Evolutionary conservation across 805 yeast species (phyloP).

Genomic region (Candida endomychidarum): DNA sequence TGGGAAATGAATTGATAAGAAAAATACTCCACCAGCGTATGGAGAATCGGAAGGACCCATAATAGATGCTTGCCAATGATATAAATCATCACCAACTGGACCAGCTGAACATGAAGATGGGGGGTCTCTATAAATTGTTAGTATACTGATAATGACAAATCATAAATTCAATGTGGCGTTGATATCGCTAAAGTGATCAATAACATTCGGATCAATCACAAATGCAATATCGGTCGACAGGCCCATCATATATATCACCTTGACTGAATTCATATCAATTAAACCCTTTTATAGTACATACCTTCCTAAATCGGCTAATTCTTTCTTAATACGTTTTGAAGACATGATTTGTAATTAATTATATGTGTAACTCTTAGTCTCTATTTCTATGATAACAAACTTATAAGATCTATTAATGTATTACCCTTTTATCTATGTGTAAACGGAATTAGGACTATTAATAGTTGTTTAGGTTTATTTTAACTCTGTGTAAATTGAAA

Average conservation of each 20-base stretch:
- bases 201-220: no score
- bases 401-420: slow-evolving; percentile 2
- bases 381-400: slow-evolving; percentile 1
- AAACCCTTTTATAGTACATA: slow-evolving; percentile 46
- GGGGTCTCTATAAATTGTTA: slow-evolving; percentile 69
- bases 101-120: slow-evolving; percentile 99
- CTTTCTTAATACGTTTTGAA: slow-evolving; percentile 92
- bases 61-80: slow-evolving; percentile 99
- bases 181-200: no score
- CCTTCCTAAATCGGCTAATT: slow-evolving; percentile 92
- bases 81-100: slow-evolving; percentile 95
- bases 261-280: no score
- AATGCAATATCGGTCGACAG: no score
- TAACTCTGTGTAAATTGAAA: slow-evolving; percentile 3
- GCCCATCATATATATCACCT: not conserved
- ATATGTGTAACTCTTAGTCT: slow-evolving; percentile 4
- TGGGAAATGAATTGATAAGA: slow-evolving; percentile 95
- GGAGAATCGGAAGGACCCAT: slow-evolving; percentile 98
- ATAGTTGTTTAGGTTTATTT: slow-evolving; percentile 1
- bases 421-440: slow-evolving; percentile 3
- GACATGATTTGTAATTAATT: slow-evolving; percentile 55
- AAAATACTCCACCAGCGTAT: slow-evolving; percentile 88
- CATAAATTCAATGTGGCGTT: no score
- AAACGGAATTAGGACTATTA: slow-evolving; percentile 3
- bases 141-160: slow-evolving; percentile 1